Evolutionary conservation across 2,329 filamentous ascomycete species (phyloP).

Genomic region (Colletotrichum abscissum): DNA sequence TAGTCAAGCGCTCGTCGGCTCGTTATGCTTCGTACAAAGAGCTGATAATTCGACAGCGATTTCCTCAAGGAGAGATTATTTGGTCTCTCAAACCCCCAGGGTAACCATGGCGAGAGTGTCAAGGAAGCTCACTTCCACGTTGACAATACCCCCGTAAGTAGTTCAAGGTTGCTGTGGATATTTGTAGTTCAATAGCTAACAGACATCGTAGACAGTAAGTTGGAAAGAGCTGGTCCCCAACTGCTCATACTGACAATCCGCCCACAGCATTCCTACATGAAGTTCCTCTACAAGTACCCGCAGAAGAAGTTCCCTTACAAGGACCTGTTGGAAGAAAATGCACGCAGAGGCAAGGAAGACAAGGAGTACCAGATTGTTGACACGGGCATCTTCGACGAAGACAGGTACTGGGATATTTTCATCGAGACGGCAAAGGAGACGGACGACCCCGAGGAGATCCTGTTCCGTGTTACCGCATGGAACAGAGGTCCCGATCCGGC

Average conservation of each 20-base stretch:
- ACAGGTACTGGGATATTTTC: conserved; percentile 96
- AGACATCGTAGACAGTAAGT: conserved; percentile 33
- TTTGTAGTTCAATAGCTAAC: conserved; percentile 4
- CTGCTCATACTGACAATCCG: conserved; percentile 34
- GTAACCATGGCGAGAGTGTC: conserved; percentile 96
- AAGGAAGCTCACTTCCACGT: conserved; percentile 97
- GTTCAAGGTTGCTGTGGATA: not conserved
- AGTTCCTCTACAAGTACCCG: conserved; percentile 97
- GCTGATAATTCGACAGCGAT: conserved; percentile 69
- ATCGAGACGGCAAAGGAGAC: conserved; percentile 96
- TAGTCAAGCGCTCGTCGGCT: conserved; percentile 40
- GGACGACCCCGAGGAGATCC: conserved; percentile 89
- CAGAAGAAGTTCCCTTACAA: conserved; percentile 93
- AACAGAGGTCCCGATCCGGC: conserved; percentile 92
- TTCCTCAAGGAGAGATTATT: conserved; percentile 96
- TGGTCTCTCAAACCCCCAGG: conserved; percentile 94
- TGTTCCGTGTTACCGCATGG: conserved; percentile 96
- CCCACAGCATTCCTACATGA: conserved; percentile 94
- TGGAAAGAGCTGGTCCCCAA: not conserved
- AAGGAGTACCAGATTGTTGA: conserved; percentile 93
- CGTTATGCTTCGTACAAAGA: conserved; percentile 23
- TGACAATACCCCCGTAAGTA: conserved; percentile 84
- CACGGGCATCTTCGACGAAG: conserved; percentile 87
- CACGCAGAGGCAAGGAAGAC: conserved; percentile 78
- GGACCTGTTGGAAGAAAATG: conserved; percentile 87